Conservation (phyloP, 2,329 filamentous ascomycete genomes). For the Talaromyces sp. region DNA sequence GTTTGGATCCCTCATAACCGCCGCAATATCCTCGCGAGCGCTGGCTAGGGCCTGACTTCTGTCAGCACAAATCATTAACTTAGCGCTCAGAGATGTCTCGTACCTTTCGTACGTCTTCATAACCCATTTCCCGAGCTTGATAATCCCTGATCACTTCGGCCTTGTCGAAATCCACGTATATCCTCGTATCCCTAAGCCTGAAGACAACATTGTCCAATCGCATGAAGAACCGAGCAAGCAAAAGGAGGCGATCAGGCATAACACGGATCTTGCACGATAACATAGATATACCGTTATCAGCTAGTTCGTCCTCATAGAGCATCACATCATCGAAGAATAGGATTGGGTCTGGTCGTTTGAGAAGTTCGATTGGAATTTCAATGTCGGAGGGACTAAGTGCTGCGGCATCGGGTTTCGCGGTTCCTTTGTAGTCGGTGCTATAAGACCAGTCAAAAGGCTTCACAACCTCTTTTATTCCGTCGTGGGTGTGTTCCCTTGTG, state of each 20-base stretch:
- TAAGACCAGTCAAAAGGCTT: conserved; percentile 99
- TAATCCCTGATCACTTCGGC: conserved; percentile 83
- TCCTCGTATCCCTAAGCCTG: conserved; percentile 78
- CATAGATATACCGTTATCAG: conserved; percentile 92
- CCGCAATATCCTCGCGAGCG: conserved; percentile 66
- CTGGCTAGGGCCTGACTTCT: conserved; percentile 44
- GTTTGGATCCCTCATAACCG: conserved; percentile 75
- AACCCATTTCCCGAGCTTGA: conserved; percentile 76
- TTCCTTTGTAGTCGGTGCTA: conserved; percentile 79
- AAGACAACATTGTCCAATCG: conserved; percentile 85
- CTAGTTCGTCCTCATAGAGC: conserved; percentile 94
- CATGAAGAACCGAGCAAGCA: conserved; percentile 86
- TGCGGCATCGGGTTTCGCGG: conserved; percentile 42
- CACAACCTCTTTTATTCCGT: conserved; percentile 86
- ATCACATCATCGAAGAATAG: conserved; percentile 95
- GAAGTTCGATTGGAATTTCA: conserved; percentile 75
- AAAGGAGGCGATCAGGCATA: conserved; percentile 80
- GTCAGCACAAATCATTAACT: background rate
- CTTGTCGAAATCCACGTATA: conserved; percentile 83
- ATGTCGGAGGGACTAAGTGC: conserved; percentile 44
- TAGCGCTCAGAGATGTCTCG: conserved; percentile 25
- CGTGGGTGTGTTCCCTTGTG: conserved; percentile 67
- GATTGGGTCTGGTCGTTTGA: conserved; percentile 87
- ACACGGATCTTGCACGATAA: conserved; percentile 87
- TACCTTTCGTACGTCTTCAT: conserved; percentile 69